Evolutionary conservation across 2,329 filamentous ascomycete genomes (phyloP).

Genomic region (Dothiorella sarmentorum): DNA sequence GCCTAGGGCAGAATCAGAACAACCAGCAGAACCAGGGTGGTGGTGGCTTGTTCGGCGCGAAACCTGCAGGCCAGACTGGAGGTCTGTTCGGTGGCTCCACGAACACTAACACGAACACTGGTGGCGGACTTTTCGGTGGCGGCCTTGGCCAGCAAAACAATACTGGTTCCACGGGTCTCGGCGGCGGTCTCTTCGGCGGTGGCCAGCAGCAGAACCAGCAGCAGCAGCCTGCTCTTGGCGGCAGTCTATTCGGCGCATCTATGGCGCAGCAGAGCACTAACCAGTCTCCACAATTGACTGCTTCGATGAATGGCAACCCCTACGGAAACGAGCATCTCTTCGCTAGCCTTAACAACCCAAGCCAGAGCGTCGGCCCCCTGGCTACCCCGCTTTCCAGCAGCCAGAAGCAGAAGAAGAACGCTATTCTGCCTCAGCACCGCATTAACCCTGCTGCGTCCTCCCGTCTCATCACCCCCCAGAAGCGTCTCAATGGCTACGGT

Average conservation of each 20-base stretch:
- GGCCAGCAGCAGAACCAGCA: constrained; percentile 42
- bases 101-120: constrained; percentile 28
- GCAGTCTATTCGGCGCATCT: constrained; percentile 53
- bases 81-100: constrained; percentile 30
- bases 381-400: constrained; percentile 80
- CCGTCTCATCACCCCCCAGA: constrained; percentile 78
- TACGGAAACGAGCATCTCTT: constrained; percentile 90
- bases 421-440: constrained; percentile 82
- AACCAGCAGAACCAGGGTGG: constrained; percentile 22
- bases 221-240: constrained; percentile 36
- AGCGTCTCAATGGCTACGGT: constrained; percentile 70
- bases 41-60: constrained; percentile 30
- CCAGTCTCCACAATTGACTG: constrained; percentile 58
- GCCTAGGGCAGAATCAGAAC: constrained; percentile 19
- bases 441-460: constrained; percentile 77
- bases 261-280: constrained; percentile 54
- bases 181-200: constrained; percentile 42
- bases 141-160: constrained; percentile 40
- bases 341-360: constrained; percentile 63
- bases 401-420: constrained; percentile 73
- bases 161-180: constrained; percentile 24
- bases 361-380: constrained; percentile 77
- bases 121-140: constrained; percentile 48
- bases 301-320: constrained; percentile 79
- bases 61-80: constrained; percentile 33